phyloP scores from a whole-genome alignment of 352 stramenopile genomes.

The Globisporangium spiculum region DNA sequence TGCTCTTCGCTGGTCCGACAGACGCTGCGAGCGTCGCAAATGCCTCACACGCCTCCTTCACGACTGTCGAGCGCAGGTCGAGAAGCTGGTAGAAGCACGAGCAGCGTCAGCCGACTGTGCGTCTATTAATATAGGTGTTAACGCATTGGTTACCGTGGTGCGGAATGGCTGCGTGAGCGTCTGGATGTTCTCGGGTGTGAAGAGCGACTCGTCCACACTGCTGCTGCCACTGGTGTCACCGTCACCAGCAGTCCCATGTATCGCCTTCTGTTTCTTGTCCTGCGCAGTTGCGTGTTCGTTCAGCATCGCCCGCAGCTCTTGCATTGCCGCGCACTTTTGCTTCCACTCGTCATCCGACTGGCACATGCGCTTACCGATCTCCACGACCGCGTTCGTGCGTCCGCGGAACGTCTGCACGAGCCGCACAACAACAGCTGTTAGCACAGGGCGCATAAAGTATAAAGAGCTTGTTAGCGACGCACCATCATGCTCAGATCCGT shows the following conservation, averaged over 20 bases:
- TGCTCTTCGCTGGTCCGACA: slow-evolving; percentile 38
- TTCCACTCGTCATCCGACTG: slow-evolving; percentile 56
- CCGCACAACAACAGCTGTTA: neutral
- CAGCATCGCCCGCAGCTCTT: slow-evolving; percentile 38
- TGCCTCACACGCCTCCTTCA: slow-evolving; percentile 59
- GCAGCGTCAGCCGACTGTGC: neutral
- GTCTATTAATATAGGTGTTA: too few species aligned
- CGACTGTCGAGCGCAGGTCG: slow-evolving; percentile 56
- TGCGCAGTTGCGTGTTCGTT: slow-evolving; percentile 15
- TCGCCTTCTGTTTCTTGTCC: neutral
- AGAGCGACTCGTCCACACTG: slow-evolving; percentile 26
- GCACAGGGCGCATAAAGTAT: neutral
- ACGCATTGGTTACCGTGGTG: slow-evolving; percentile 26
- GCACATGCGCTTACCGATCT: slow-evolving; percentile 50
- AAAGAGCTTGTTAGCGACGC: slow-evolving; percentile 8
- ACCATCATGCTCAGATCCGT: slow-evolving; percentile 53
- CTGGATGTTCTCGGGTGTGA: slow-evolving; percentile 51
- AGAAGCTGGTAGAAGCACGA: slow-evolving; percentile 21
- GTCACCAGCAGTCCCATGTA: neutral
- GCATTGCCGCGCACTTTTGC: slow-evolving; percentile 52
- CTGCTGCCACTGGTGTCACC: neutral
- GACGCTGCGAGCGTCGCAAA: slow-evolving; percentile 36
- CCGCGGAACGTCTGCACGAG: slow-evolving; percentile 39
- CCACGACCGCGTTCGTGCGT: slow-evolving; percentile 42
- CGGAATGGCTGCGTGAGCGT: slow-evolving; percentile 56